Conservation (phyloP, 1,139 yeast genomes). For the Kurtzmaniella natalensis region DNA sequence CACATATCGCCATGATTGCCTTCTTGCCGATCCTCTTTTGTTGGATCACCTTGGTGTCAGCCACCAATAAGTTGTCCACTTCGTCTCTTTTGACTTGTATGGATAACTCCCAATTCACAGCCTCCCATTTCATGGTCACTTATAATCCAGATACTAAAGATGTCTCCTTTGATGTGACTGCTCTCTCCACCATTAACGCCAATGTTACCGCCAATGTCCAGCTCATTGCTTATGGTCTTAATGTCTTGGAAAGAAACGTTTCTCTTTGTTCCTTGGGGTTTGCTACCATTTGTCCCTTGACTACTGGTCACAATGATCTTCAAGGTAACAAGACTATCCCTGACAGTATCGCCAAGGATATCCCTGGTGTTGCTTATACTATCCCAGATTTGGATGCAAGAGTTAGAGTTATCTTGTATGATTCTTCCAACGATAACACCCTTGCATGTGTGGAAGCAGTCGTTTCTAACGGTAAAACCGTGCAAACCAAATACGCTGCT, state of each 20-base stretch:
- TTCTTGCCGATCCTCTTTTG: conserved; percentile 4
- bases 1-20: background rate
- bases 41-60: conserved; percentile 16
- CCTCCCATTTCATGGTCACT: conserved; percentile 76
- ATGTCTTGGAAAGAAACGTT: conserved; percentile 50
- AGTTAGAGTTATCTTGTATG: conserved; percentile 67
- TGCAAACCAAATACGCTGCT: conserved; percentile 87
- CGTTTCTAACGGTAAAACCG: conserved; percentile 86
- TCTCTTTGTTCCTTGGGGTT: conserved; percentile 60
- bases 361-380: conserved; percentile 83
- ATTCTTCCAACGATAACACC: conserved; percentile 34
- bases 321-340: conserved; percentile 47
- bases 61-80: conserved; percentile 38
- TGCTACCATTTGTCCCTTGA: conserved; percentile 68
- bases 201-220: conserved; percentile 64
- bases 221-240: conserved; percentile 82
- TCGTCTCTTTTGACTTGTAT: conserved; percentile 88
- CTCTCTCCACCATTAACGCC: conserved; percentile 75
- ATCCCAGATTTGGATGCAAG: conserved; percentile 94
- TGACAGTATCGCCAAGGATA: conserved; percentile 38
- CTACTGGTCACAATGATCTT: conserved; percentile 83
- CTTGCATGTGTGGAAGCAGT: conserved; percentile 93
- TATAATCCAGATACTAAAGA: conserved; percentile 63
- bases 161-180: conserved; percentile 65
- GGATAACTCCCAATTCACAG: conserved; percentile 84